Base-by-base conservation (phyloP, 2,329 filamentous ascomycete species). In the Aureobasidium musti region DNA sequence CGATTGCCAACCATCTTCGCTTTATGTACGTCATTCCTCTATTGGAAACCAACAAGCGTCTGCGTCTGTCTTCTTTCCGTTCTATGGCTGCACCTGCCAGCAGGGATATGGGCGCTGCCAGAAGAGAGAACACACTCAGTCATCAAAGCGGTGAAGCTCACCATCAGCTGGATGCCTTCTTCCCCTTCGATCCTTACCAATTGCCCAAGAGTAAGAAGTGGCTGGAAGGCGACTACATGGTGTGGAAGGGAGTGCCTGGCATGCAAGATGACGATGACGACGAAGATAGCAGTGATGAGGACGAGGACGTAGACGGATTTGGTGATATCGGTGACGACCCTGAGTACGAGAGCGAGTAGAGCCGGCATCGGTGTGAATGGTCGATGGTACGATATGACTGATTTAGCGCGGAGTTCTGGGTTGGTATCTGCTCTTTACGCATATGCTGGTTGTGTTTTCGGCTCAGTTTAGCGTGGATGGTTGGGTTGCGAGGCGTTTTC, bases 161-260 rank as follows among this genome's bases (percentile, higher is more conserved):
- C 73, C 89, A 94, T 73, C 89, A 97, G 77, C 84, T 99, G 1
- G 93, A 98, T 72, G 91, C 92, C 0, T 97, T 96, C 77, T 99
- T 98, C 74, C 95, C 95, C 0, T 99, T 99, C 74, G 95, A 99
- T 75, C 96, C 96, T 2, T 99, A 98, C 77, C 90, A 94, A 73
- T 82, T 99, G 59, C 93, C 93, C 0, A 82, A 87, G 71, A 97
- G 93, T 77, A 92, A 91, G 77, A 85, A 87, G 67, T 98, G 95
- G 96, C 80, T 99, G 14, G 89, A 92, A 69, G 84, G 86, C 23
- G 90, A 96, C 74, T 97, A 97, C 74, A 84, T 94, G 35, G 83
- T 88, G 60, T 97, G 92, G 91, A 86, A 86, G 69, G 85, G 88
- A 5, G 86, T 96, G 41, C 87, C 88, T 0, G 91, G 17, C 80